Evolutionary conservation across 306 rosid species (phyloP), one percentile per base, ranked within the genome.

Genomic region (Rosa persica): DNA sequence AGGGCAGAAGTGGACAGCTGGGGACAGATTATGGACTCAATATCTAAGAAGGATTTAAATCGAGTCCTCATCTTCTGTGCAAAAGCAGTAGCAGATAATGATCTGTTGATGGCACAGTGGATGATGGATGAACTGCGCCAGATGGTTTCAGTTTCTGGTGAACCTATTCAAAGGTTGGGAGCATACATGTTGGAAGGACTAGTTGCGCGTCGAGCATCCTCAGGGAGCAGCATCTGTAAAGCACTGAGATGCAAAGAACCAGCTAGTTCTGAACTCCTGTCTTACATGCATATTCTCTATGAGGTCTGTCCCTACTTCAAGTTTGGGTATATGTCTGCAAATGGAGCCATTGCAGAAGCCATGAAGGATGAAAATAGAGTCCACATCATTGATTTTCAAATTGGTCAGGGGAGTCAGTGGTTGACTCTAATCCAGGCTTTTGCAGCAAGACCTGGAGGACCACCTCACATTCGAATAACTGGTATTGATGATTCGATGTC

Each of bases 311-410:
- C 99, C 9, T 91, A 91, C 82, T 96, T 96, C 88, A 96, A 93
- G 77, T 96, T 96, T 3, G 99, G 97, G 1, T 93, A 96, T 89
- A 91, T 96, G 98, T 90, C 99, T 52, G 99, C 98, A 11, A 96
- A 93, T 78, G 99, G 98, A 76, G 99, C 99, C 65, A 96, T 96
- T 69, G 99, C 99, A 58, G 99, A 96, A 81, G 99, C 99, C 55
- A 91, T 91, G 98, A 96, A 93, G 81, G 85, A 90, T 48, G 97
- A 91, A 73, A 84, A 87, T 44, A 75, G 89, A 76, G 96, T 96
- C 80, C 99, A 93, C 84, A 96, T 96, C 64, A 89, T 96, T 68
- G 99, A 96, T 87, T 96, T 96, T 88, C 98, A 90, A 79, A 89
- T 96, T 43, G 87, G 87, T 76, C 98, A 93, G 82, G 99, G 99